A percentile compares a stretch with the other conserved stretches of the same genome.
Conservation (phyloP, 805 yeast genomes). For the Metschnikowia reukaufii region DNA sequence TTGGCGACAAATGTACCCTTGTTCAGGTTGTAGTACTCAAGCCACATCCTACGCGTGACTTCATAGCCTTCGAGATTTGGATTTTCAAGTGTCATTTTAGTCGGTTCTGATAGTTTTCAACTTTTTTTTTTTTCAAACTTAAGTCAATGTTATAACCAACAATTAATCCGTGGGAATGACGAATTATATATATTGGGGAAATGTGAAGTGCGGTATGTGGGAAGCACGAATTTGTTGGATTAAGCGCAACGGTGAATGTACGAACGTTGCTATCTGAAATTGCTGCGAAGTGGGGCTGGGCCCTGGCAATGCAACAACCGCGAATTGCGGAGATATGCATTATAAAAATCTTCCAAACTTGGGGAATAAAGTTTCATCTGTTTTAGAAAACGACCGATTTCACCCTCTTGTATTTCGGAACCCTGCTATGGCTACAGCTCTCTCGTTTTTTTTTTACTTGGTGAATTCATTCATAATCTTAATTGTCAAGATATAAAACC, state of each 20-base stretch:
- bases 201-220: not conserved
- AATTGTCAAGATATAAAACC: no score
- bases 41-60: conserved; percentile 44
- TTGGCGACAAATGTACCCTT: conserved; percentile 42
- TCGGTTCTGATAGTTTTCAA: not conserved
- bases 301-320: not conserved
- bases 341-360: not conserved
- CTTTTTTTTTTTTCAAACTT: not conserved
- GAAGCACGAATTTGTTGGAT: not conserved
- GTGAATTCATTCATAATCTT: no score
- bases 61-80: conserved; percentile 37
- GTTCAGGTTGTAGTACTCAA: conserved; percentile 38
- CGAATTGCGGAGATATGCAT: not conserved
- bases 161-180: not conserved
- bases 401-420: no score
- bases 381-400: no score
- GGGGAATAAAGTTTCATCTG: not conserved
- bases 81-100: conserved; percentile 28
- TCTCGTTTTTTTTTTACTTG: no score
- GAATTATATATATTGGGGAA: not conserved
- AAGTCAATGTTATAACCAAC: not conserved
- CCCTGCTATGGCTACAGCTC: no score
- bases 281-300: conserved; percentile 8
- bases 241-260: conserved; percentile 2
- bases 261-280: conserved; percentile 6